Percentiles rank a stretch among this genome's conserved stretches.
phyloP scores from a whole-genome alignment of 192 early-diverging fungal species.

The Spizellomyces sp. region DNA sequence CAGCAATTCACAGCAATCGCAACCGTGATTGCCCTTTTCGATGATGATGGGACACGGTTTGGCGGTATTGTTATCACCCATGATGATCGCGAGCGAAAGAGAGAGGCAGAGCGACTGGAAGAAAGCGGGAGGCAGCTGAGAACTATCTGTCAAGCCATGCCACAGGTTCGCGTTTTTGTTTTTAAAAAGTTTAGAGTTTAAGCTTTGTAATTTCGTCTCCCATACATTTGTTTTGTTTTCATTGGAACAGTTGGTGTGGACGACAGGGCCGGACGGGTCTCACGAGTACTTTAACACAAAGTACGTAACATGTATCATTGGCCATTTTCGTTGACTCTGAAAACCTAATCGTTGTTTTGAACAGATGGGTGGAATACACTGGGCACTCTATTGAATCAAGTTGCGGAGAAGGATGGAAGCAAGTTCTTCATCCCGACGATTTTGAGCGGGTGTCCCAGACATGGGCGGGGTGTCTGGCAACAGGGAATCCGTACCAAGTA shows the following conservation, averaged over 20 bases:
- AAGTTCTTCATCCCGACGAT: background rate
- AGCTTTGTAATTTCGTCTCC: background rate
- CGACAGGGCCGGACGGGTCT: background rate
- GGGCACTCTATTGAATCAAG: background rate
- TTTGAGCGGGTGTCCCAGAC: background rate
- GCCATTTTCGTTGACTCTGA: background rate
- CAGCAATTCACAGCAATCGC: background rate
- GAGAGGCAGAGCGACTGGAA: background rate
- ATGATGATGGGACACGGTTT: background rate
- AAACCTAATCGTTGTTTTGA: no score
- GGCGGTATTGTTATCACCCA: background rate
- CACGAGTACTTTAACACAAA: conserved; percentile 1
- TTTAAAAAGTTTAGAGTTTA: background rate
- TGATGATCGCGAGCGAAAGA: background rate
- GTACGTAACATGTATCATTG: background rate
- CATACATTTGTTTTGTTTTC: background rate
- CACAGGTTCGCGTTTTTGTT: background rate
- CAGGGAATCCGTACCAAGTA: background rate
- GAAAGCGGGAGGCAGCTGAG: background rate
- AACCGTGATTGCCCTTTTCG: background rate
- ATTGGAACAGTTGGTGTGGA: background rate
- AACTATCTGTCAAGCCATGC: background rate
- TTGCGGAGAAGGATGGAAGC: background rate
- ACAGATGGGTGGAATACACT: background rate
- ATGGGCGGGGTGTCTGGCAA: background rate